Evolutionary conservation across 192 early-diverging fungal species (phyloP).

Genomic region (Physocladia obscura): DNA sequence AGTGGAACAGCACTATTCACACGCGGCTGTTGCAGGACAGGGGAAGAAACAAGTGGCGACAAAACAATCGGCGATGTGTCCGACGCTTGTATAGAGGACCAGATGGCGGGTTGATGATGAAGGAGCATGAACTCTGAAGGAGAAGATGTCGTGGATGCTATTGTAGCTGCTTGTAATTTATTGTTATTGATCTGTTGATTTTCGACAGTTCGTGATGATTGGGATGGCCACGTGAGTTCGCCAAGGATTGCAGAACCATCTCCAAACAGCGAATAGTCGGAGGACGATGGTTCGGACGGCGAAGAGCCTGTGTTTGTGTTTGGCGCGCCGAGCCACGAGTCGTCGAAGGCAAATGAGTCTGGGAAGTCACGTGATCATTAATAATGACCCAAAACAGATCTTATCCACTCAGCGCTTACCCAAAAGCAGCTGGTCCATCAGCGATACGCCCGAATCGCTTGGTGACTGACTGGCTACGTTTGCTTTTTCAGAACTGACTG

Average conservation of each 20-base stretch:
- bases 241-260: background rate
- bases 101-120: no score
- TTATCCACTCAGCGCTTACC: no score
- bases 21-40: no score
- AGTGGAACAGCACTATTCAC: background rate
- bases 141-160: no score
- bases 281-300: background rate
- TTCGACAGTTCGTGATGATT: no score
- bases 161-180: background rate
- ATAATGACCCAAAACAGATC: no score
- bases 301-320: no score
- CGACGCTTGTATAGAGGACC: no score
- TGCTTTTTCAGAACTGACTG: background rate
- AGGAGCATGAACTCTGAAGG: no score
- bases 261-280: background rate
- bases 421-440: slow-evolving; percentile 12
- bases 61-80: no score
- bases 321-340: background rate
- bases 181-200: background rate
- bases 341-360: slow-evolving; percentile 11
- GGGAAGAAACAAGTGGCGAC: no score
- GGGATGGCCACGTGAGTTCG: background rate
- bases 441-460: background rate
- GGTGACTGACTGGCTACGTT: background rate
- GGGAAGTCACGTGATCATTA: background rate